Evolutionary conservation across 1,284 basidiomycete genomes (phyloP), one percentile per base, ranked within the genome.

Genomic region (Farysia itapuensis): DNA sequence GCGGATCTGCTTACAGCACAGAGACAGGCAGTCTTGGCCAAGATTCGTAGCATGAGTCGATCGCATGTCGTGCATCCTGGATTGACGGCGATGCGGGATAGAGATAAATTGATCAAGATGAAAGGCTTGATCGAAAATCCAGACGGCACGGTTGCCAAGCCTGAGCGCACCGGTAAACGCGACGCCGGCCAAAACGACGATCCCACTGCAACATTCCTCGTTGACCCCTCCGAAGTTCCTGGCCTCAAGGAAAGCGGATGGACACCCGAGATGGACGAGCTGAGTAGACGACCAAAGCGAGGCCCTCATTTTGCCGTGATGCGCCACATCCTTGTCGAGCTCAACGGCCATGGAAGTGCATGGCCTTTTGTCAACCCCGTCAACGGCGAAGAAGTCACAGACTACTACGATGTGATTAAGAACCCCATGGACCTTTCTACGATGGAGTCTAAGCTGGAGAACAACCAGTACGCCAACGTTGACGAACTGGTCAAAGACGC

Each of bases 401-500:
- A 96, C 75, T 98, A 98, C 75, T 90, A 92, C 77, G 85, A 89
- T 15, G 86, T 92, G 39, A 88, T 97, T 77, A 88, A 86, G 70
- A 81, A 87, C 44, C 94, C 94, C 0, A 97, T 98, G 93, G 94
- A 98, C 77, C 84, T 98, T 49, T 81, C 82, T 41, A 95, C 90
- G 2, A 96, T 98, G 86, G 88, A 92, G 73, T 83, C 86, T 77
- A 97, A 93, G 77, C 84, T 98, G 21, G 88, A 93, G 48, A 86
- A 83, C 37, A 82, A 82, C 54, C 78, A 80, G 52, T 98, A 97
- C 77, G 78, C 82, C 25, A 83, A 82, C 18, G 80, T 96, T 29
- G 87, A 90, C 44, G 81, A 82, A 33, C 91, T 97, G 74, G 77
- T 88, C 6, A 82, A 82, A 15, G 94, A 98, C 75, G 86, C 87